Evolutionary conservation across 129 eudicot species (phyloP), one percentile per base, ranked within the genome.

Genomic region (Lactuca sativa): DNA sequence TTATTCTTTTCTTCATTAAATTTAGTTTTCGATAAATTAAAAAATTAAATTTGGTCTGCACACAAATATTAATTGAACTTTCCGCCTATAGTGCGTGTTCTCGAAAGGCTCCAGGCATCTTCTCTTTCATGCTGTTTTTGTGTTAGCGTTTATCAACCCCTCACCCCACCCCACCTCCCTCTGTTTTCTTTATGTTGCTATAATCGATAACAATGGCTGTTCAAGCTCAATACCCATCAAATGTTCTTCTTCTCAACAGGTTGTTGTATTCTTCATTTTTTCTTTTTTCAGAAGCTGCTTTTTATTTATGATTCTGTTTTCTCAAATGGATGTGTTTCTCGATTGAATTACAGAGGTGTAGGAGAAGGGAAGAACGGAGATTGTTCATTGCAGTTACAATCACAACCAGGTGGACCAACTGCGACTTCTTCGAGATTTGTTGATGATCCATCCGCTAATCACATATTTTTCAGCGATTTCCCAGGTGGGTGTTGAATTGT

Each of bases 221-320:
- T 76, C 89, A 88, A 75, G 91, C 96, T 80, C 91, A 83, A 81
- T 85, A 88, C 74, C 91, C 91, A 4, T 85, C 91, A 10, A 78
- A 85, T 69, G 70, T 81, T 63, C 78, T 80, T 69, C 84, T 73
- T 59, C 66, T 81, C 51, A 71, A 84, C 89, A 84, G 87, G 93
- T 86, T 70, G 38, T 7, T 31, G 32, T 41, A 12, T 54, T 33
- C 67, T 37, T 12, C 55, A 11, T 34, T 53, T 37, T 4, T 14
- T 12, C 3, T 9, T 37, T 54, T 5, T 25, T 1, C 30, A 25
- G 30, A 25, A 25, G 30, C 9, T 0, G 0, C 6, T 16, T 58
- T 2, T 4, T 36, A 9, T 66, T 53, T 54, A 25, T 59, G 34
- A 13, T 16, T 62, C 11, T 43, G 47, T 34, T 55, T 55, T 58